A percentile compares a stretch with the other conserved stretches of the same genome.
These are phyloP conservation scores for Citrullus amarus DNA, from an alignment of 306 rosid genomes.

Conservation along the genomic window DNA sequence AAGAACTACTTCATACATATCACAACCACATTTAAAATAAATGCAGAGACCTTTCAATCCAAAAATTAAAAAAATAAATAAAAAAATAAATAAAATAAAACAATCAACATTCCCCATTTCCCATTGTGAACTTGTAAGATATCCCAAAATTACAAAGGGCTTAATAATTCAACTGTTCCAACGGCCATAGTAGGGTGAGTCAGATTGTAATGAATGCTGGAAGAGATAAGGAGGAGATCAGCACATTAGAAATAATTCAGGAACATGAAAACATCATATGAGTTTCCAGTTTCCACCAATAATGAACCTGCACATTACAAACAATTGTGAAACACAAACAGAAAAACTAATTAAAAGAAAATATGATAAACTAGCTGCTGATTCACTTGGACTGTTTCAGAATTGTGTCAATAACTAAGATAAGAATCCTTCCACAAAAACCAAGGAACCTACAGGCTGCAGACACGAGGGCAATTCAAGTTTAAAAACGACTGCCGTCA, in stretches of 20 bases:
- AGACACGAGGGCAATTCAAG: background rate
- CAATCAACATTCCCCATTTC: constrained; percentile 27
- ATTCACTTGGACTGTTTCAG: background rate
- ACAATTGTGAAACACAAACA: background rate
- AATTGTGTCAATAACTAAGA: background rate
- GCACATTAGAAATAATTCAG: background rate
- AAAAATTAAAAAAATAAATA: constrained; percentile 22
- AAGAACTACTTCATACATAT: background rate
- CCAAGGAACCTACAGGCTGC: background rate
- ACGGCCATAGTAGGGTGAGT: constrained; percentile 4
- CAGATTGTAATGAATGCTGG: background rate
- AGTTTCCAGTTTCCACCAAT: background rate
- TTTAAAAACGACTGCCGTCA: background rate
- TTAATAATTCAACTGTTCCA: constrained; percentile 49
- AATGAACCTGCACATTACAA: background rate
- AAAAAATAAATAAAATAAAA: too few species aligned
- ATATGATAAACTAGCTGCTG: background rate
- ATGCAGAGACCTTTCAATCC: background rate
- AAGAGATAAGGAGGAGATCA: constrained; percentile 1
- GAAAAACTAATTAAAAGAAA: background rate
- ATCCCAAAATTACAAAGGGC: constrained; percentile 45
- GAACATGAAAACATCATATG: background rate
- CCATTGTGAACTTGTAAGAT: constrained; percentile 32
- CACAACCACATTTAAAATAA: background rate
- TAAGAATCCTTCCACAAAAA: background rate